Conservation (phyloP, 306 rosid genomes). For the Benincasa hispida region DNA sequence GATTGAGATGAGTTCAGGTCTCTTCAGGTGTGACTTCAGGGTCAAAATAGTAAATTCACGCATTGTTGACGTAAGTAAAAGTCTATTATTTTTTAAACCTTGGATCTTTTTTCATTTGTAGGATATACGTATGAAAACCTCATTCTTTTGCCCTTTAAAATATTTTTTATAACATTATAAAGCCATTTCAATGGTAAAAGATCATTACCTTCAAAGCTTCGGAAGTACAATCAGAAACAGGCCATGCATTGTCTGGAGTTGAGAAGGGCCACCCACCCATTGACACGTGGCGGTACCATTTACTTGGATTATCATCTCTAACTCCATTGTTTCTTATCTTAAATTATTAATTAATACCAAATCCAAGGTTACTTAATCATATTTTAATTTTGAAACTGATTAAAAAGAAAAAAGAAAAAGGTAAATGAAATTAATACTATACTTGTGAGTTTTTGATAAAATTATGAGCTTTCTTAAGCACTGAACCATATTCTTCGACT, state of each 20-base stretch:
- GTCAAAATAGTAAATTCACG: too few species aligned
- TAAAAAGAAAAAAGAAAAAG: too few species aligned
- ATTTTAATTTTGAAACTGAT: too few species aligned
- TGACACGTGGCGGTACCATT: conserved; percentile 48
- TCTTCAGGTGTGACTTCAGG: too few species aligned
- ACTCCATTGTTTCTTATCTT: conserved; percentile 29
- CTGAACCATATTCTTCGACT: conserved; percentile 32
- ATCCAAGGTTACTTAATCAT: not conserved
- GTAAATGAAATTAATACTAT: not conserved
- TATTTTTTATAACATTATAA: too few species aligned
- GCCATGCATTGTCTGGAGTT: conserved; percentile 60
- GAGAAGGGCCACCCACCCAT: conserved; percentile 86
- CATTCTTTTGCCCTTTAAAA: too few species aligned
- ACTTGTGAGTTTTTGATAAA: conserved; percentile 52
- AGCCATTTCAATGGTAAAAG: too few species aligned
- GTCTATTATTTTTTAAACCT: too few species aligned
- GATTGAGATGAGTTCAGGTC: too few species aligned
- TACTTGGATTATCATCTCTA: conserved; percentile 15
- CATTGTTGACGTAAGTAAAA: too few species aligned
- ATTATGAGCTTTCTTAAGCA: conserved; percentile 44
- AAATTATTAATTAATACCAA: not conserved
- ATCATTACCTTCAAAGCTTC: conserved; percentile 52
- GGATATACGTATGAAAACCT: too few species aligned
- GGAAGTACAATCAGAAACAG: conserved; percentile 57
- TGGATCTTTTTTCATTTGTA: too few species aligned